Base-by-base conservation (phyloP, 495 filamentous ascomycete species). In the Ascobolus immersus region DNA sequence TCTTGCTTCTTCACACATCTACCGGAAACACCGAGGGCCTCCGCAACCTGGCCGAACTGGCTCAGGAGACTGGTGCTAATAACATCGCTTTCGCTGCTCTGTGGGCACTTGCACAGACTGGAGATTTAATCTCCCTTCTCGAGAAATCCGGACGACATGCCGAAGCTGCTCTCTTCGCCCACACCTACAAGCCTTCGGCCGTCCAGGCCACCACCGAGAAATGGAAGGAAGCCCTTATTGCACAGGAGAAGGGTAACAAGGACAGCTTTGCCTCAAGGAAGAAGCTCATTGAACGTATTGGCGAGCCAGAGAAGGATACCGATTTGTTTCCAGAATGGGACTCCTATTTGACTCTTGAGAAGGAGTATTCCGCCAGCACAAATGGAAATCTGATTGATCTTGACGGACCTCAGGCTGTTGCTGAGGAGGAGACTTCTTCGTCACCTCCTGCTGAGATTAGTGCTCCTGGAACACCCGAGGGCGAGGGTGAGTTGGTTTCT, bases 291-390 rank as follows among this genome's bases (percentile, higher is more conserved):
- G 69, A 78, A 51, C 65, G 76, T 38, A 62, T 94, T 34, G 86
- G 75, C 37, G 60, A 82, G n/a, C 86, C 86, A 0, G 61, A 59
- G 4, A 73, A 81, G 28, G 86, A 96, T 44, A 76, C 73, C 29
- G 86, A 91, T 25, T 57, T 96, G 33, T 96, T 93, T 57, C 82
- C 84, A 0, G 79, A 91, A 44, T 94, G 82, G 84, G 76, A 86
- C 0, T 77, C 84, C 51, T 92, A 73, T 57, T 48, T 93, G 43
- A 64, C 57, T 44, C 44, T 92, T 32, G 86, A 93, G 58, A 69
- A 61, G 42, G 70, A 80, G 42, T n/a, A n/a, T n/a, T n/a, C n/a
- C n/a, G n/a, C n/a, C n/a, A 69, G 70, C 0, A 42, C 45, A 44
- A 8, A 40, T 33, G 49, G 56, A 17, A 60, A 61, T 28, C 45